These are phyloP conservation scores for Monosporascus ibericus DNA, from an alignment of 2,329 filamentous ascomycete genomes.

Conservation along the genomic window DNA sequence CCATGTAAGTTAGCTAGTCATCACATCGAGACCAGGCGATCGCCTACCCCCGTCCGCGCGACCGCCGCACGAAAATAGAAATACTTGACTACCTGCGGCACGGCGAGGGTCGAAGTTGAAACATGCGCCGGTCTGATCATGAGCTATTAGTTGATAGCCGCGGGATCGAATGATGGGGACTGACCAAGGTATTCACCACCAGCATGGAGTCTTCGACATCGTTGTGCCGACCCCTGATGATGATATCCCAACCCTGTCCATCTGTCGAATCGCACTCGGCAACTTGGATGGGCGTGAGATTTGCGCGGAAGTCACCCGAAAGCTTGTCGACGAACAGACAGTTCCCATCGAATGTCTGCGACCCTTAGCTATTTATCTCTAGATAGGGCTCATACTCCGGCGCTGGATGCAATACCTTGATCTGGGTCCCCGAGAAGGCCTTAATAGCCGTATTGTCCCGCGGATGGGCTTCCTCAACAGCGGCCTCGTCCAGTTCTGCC, in stretches of 20 bases:
- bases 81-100: constrained; percentile 43
- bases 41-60: constrained; percentile 43
- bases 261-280: constrained; percentile 33
- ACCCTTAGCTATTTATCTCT: constrained; percentile 3
- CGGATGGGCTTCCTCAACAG: constrained; percentile 36
- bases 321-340: constrained; percentile 37
- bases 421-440: constrained; percentile 31
- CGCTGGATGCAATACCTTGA: constrained; percentile 24
- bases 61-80: constrained; percentile 54
- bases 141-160: constrained; percentile 1
- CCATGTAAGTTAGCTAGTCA: not conserved
- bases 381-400: too few relatives aligned
- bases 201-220: constrained; percentile 39
- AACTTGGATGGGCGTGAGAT: constrained; percentile 36
- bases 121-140: constrained; percentile 45
- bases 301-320: constrained; percentile 39
- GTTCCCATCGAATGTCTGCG: constrained; percentile 32
- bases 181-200: constrained; percentile 46
- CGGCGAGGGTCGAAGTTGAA: constrained; percentile 52
- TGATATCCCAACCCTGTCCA: constrained; percentile 37
- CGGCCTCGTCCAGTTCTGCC: constrained; percentile 29
- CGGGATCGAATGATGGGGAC: constrained; percentile 4
- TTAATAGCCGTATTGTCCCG: constrained; percentile 35
- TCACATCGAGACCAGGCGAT: constrained; percentile 1
- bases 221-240: constrained; percentile 44